Evolutionary conservation across 192 early-diverging fungal species (phyloP), one percentile per base, ranked within the genome.

Genomic region (Coemansia javaensis): DNA sequence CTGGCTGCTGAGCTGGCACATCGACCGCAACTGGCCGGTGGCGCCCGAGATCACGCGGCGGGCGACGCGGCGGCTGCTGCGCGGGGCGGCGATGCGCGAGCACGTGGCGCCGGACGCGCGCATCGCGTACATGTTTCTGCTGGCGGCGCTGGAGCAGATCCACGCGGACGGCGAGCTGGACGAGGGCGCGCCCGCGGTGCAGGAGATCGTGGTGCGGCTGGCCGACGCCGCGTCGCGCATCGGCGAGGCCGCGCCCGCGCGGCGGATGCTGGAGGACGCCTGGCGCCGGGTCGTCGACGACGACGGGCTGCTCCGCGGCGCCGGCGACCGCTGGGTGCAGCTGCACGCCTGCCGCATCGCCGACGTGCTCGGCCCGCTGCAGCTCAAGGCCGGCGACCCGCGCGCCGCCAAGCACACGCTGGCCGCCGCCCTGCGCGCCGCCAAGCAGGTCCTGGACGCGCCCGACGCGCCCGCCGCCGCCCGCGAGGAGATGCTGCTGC

Each of bases 11-110:
- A 71, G 55, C 48, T 37, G 40, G 11, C 31, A 71, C 17, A 21
- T 71, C 10, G 59, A 63, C 27, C 17, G 12, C 4, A 63, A 48
- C 5, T 71, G 45, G 27, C 67, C 67, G 0, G 21, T 30, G 5
- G 37, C 50, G 7, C 11, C 55, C 0, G 44, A 34, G 23, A 41
- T 71, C 7, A 53, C 40, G 5, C 28, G 28, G 18, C 20, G 21
- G 10, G 54, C 44, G 24, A 71, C 60, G 17, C 59, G 67, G 11
- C 38, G 24, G 25, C 38, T 71, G 2, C 34, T 71, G 34, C 60
- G 67, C 15, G 67, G 67, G 0, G 67, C 67, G 1, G 50, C 60
- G 16, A 12, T 71, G 44, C 60, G 67, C 30, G 67, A 71, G 44
- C 56, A 63, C 30, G 30, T 71, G n/a, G 67, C 61, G 31, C 67